These are phyloP conservation scores for Aspergillus novofumigatus DNA, from an alignment of 2,329 filamentous ascomycete species.

Conservation along the genomic window DNA sequence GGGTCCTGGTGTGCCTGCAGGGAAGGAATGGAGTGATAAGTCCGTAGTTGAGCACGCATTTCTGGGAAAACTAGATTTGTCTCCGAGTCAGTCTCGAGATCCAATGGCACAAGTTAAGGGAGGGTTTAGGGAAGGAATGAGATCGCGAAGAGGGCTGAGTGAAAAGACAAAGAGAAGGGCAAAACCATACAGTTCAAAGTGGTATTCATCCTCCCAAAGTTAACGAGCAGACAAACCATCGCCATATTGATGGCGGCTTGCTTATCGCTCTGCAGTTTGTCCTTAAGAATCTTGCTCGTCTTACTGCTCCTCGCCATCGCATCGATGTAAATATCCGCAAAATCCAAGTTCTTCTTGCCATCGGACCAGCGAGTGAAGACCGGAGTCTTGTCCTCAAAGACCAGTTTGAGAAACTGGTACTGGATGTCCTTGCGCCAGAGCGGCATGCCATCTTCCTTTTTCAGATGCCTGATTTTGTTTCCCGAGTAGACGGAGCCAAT, in stretches of 20 bases:
- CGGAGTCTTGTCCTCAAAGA: constrained; percentile 57
- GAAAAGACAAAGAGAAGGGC: not conserved
- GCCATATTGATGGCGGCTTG: constrained; percentile 96
- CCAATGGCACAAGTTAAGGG: not conserved
- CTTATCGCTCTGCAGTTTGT: constrained; percentile 89
- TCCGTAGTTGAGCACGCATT: constrained; percentile 95
- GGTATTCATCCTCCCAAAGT: constrained; percentile 97
- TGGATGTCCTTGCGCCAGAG: constrained; percentile 66
- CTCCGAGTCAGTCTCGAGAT: constrained; percentile 1
- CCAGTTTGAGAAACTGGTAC: constrained; percentile 59
- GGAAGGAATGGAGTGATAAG: constrained; percentile 96
- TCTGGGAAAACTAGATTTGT: constrained; percentile 79
- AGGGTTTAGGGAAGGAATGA: not conserved
- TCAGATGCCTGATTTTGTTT: constrained; percentile 63
- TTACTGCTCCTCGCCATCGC: constrained; percentile 98
- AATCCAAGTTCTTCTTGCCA: constrained; percentile 66
- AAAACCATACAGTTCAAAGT: constrained; percentile 79
- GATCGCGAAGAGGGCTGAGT: not conserved
- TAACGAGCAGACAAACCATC: constrained; percentile 97
- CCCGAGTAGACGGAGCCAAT: constrained; percentile 64
- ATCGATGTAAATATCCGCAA: constrained; percentile 96
- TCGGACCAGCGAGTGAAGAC: constrained; percentile 95
- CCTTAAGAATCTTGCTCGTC: constrained; percentile 95
- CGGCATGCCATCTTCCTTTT: constrained; percentile 64
- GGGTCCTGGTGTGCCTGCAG: constrained; percentile 92